Base-by-base conservation (phyloP, 2,329 filamentous ascomycete species). In the Ceratocystis variospora region DNA sequence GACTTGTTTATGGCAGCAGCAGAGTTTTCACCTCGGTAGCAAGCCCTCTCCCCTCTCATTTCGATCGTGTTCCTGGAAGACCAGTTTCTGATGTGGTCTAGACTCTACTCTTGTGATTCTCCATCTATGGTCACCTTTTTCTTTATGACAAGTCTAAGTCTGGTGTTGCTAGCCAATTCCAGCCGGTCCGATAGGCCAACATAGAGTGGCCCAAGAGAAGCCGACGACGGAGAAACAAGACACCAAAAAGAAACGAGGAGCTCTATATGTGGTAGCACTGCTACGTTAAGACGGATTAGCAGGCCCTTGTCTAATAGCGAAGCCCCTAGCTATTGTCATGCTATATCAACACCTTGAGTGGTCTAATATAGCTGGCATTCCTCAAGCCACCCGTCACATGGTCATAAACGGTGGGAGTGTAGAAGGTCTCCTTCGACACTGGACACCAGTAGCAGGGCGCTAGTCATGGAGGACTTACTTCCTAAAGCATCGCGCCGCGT, bases 21-120 rank as follows among this genome's bases (percentile, higher is more conserved):
- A 57, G 53, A 57, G 53, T 57, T 57, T 57, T 57, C 53, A 57
- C 53, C 25, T 57, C 22, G 50, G 50, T 19, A 55, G 10, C 22
- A 55, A 50, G 22, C 48, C n/a, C 10, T 5, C 28, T 25, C 28
- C 28, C n/a, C 19, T 17, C 37, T 41, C 37, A 10, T 41, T 41
- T 22, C n/a, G 17, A 48, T 48, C 46, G 46, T n/a, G 46, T 22
- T 22, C n/a, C 48, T 50, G 48, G 3, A 22, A 50, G 48, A 15
- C n/a, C 22, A 22, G n/a, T 22, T 50, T 50, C 48, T 50, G 19
- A 4, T 8, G 46, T 22, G 46, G 46, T 48, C 46, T 48, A 48
- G 46, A 17, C 46, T 22, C 46, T 48, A 48, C n/a, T 48, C 5
- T 50, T 22, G 7, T 12, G 10, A 10, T 4, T 41, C 37, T 12